Conservation (phyloP, 164 flowering plant genomes). For the Umbilicus rupestris region DNA sequence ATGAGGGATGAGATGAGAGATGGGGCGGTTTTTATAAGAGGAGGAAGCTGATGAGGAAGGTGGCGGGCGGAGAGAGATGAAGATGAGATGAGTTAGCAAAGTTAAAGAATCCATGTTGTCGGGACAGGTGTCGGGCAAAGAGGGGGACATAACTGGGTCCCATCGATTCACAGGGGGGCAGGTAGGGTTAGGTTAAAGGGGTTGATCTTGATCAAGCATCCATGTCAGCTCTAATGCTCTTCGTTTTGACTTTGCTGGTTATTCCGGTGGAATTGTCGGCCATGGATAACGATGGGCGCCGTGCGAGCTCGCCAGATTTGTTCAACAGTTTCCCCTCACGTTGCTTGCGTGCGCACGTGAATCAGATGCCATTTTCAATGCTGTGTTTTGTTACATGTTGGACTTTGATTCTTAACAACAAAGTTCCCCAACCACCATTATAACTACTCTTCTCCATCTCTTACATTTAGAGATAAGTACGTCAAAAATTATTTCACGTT, state of each 20-base stretch:
- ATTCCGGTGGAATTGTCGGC: conserved; percentile 24
- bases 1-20: background rate
- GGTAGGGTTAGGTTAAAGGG: conserved; percentile 20
- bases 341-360: conserved; percentile 15
- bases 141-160: conserved; percentile 29
- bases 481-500: too few relatives aligned
- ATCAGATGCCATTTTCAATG: conserved; percentile 11
- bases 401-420: background rate
- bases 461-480: too few relatives aligned
- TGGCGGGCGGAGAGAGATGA: background rate
- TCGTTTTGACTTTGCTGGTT: conserved; percentile 2
- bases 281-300: conserved; percentile 29
- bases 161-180: conserved; percentile 20
- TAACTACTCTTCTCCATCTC: too few relatives aligned
- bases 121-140: conserved; percentile 16
- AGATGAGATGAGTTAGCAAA: too few relatives aligned
- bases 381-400: background rate
- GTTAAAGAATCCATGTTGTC: background rate
- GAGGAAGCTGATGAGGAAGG: background rate
- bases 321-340: conserved; percentile 14
- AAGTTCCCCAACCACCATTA: too few relatives aligned
- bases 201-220: conserved; percentile 7
- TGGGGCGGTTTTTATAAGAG: background rate
- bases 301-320: conserved; percentile 23
- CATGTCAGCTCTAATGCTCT: conserved; percentile 37